phyloP scores from a whole-genome alignment of 352 stramenopile genomes.

The Pythium monospermum region DNA sequence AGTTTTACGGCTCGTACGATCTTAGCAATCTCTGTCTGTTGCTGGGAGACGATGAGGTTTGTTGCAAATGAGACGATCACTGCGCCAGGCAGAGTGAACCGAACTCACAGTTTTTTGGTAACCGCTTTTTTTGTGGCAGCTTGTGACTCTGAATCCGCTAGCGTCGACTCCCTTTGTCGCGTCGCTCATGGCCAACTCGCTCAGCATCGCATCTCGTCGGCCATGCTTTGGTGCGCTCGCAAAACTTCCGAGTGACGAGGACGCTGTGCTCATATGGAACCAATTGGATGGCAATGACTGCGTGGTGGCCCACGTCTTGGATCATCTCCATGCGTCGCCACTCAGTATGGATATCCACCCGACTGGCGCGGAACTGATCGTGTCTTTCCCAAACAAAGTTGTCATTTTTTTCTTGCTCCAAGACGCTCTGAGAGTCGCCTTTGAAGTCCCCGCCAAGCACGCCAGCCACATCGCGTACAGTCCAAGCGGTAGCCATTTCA shows the following conservation, averaged over 20 bases:
- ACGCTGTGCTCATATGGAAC: slow-evolving; percentile 57
- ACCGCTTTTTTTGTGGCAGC: slow-evolving; percentile 9
- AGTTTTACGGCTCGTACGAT: slow-evolving; percentile 58
- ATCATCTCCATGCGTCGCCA: slow-evolving; percentile 31
- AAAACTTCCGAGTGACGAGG: slow-evolving; percentile 30
- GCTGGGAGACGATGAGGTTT: slow-evolving; percentile 56
- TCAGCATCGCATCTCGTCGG: slow-evolving; percentile 42
- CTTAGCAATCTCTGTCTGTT: slow-evolving; percentile 68
- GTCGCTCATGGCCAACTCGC: slow-evolving; percentile 22
- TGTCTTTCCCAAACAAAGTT: slow-evolving; percentile 49
- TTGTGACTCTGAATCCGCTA: slow-evolving; percentile 34
- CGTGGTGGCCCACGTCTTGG: slow-evolving; percentile 43
- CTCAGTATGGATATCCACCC: slow-evolving; percentile 57
- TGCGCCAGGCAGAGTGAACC: too few relatives aligned
- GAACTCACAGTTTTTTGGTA: background rate
- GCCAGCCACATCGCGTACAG: slow-evolving; percentile 60
- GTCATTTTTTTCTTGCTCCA: slow-evolving; percentile 60
- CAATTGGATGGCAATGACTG: slow-evolving; percentile 56
- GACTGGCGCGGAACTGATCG: slow-evolving; percentile 39
- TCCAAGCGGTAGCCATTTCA: slow-evolving; percentile 45
- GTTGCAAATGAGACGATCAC: background rate
- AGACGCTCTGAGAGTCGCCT: slow-evolving; percentile 52
- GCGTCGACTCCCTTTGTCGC: slow-evolving; percentile 42
- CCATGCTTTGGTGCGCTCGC: slow-evolving; percentile 44
- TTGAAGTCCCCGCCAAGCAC: slow-evolving; percentile 61